Evolutionary conservation across 2,329 filamentous ascomycete genomes (phyloP).

Genomic region (Penicillium sp.): DNA sequence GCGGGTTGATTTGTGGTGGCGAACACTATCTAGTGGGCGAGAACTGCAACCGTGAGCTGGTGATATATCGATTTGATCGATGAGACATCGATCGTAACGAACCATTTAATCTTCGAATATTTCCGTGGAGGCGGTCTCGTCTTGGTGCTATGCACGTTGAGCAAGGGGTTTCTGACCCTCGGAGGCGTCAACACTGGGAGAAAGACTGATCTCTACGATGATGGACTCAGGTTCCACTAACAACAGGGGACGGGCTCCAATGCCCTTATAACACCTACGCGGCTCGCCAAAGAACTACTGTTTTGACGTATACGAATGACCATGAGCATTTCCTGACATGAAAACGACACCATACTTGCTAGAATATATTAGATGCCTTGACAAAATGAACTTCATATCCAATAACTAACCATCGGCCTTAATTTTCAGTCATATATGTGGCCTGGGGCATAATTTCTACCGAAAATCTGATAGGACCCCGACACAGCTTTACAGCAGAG

Average conservation of each 20-base stretch:
- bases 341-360: neutral
- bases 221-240: neutral
- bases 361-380: no score
- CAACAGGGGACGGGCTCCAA: neutral
- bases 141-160: neutral
- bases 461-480: no score
- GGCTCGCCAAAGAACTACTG: neutral
- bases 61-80: slow-evolving; percentile 53
- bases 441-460: no score
- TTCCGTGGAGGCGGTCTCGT: neutral
- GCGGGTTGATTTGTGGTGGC: slow-evolving; percentile 57
- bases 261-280: neutral
- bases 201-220: neutral
- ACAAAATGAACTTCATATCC: neutral
- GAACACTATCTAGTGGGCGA: slow-evolving; percentile 64
- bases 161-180: neutral
- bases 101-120: neutral
- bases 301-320: neutral
- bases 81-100: slow-evolving; percentile 6
- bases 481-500: no score
- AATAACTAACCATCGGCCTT: neutral
- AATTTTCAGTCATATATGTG: no score
- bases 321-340: neutral
- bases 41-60: slow-evolving; percentile 51
- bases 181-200: neutral